A percentile compares a stretch with the other conserved stretches of the same genome.
phyloP scores from a whole-genome alignment of 1,284 basidiomycete species.

The Microbotryomycetes sp. region DNA sequence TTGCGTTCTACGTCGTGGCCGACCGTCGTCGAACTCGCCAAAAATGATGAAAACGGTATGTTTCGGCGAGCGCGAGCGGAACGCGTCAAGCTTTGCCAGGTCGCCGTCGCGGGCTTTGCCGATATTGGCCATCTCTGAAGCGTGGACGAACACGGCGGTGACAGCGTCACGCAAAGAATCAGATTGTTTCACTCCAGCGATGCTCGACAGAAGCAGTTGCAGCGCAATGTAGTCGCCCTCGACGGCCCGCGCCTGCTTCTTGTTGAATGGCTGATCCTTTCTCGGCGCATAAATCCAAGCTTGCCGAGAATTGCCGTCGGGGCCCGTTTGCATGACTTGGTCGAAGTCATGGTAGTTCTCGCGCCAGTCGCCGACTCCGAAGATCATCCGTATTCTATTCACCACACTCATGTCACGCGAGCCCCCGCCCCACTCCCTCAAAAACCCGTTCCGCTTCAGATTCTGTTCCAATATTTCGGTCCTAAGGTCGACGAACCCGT shows the following conservation, averaged over 20 bases:
- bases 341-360: slow-evolving; percentile 9
- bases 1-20: too few species aligned
- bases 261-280: slow-evolving; percentile 13
- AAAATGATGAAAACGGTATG: slow-evolving; percentile 7
- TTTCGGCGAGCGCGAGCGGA: background rate
- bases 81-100: slow-evolving; percentile 13
- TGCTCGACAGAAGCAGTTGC: slow-evolving; percentile 38
- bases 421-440: too few species aligned
- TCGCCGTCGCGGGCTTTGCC: slow-evolving; percentile 10
- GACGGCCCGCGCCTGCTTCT: slow-evolving; percentile 28
- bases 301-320: background rate
- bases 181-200: slow-evolving; percentile 36
- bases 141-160: slow-evolving; percentile 36
- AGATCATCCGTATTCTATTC: slow-evolving; percentile 2
- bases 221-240: slow-evolving; percentile 37
- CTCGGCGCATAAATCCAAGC: slow-evolving; percentile 3
- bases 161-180: slow-evolving; percentile 32
- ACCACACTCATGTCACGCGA: background rate
- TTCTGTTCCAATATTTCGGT: background rate
- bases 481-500: background rate
- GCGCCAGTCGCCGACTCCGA: background rate
- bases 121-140: slow-evolving; percentile 29
- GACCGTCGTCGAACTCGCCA: too few species aligned
- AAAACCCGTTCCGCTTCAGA: background rate
- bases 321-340: background rate